Evolutionary conservation across 2,329 filamentous ascomycete genomes (phyloP), one percentile per base, ranked within the genome.

Genomic region (Clarireedia hainanense): DNA sequence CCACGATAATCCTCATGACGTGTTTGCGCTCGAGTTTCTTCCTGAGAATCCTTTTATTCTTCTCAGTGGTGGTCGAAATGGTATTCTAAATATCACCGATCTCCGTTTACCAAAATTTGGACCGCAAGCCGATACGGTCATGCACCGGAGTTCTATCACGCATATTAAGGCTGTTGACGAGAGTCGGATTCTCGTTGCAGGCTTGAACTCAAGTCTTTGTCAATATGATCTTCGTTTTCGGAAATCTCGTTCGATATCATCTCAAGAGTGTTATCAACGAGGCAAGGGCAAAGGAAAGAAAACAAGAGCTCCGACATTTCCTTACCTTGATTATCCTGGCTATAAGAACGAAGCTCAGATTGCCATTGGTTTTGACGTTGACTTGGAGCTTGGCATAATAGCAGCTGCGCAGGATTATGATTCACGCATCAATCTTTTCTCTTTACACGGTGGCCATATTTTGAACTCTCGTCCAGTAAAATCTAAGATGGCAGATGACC

Each of bases 191-290:
- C 69, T 85, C 2, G 76, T 77, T 3, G 75, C 79, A 0, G 80
- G 81, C 1, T 68, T 81, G 2, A 63, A 68, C 34, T 73, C 72
- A 63, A 71, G 64, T 52, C 77, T 85, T 70, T 72, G 72, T 1
- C 68, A 84, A 5, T 85, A 83, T 62, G 83, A 86, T 59, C 58
- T 79, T 34, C 79, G 83, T 1, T 80, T 74, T 60, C 60, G 59
- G 5, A 54, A 54, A 17, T 17, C 15, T 30, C 6, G 23, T 34
- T 39, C 45, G 56, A 37, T 24, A 5, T 27, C 15, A 14, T 39
- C 37, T 4, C 17, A 6, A 20, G 47, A 58, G 24, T n/a, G 10
- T 15, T 20, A 14, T 42, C 39, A 42, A 14, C 30, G n/a, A 15
- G 17, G 17, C 39, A 42, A 42, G 20, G 37, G 7, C 5, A 20